These are phyloP conservation scores for Saccharomyces jurei DNA, from an alignment of 805 yeast genomes.

Conservation along the genomic window DNA sequence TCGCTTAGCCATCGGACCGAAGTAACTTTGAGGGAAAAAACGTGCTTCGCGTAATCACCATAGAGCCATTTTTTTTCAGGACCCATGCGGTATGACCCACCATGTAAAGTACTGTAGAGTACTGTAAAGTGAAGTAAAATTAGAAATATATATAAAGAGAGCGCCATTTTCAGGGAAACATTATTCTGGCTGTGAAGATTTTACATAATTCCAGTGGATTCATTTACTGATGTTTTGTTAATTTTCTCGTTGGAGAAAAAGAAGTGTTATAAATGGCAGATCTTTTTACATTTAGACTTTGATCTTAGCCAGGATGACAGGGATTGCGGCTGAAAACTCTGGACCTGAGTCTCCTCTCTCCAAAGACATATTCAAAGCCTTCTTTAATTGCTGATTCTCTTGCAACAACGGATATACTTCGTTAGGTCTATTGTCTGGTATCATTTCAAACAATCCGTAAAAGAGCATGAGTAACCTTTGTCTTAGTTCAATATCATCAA, in stretches of 20 bases:
- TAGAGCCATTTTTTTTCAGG: background rate
- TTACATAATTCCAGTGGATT: background rate
- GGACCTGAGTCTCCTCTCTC: constrained; percentile 9
- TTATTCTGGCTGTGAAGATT: background rate
- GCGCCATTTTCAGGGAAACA: background rate
- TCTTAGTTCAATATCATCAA: constrained; percentile 24
- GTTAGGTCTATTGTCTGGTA: constrained; percentile 9
- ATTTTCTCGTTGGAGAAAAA: background rate
- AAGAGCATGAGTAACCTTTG: constrained; percentile 30
- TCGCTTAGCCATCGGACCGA: background rate
- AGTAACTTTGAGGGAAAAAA: background rate
- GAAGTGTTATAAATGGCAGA: background rate
- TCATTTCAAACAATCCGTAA: constrained; percentile 21
- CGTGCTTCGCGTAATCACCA: background rate
- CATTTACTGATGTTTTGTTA: background rate
- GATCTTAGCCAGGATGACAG: constrained; percentile 2
- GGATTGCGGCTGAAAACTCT: constrained; percentile 17
- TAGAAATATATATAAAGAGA: background rate
- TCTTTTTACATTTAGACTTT: background rate
- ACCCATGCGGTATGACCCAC: background rate
- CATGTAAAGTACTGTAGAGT: background rate
- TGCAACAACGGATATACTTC: constrained; percentile 2
- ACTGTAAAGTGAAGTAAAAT: background rate
- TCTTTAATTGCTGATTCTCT: constrained; percentile 6
- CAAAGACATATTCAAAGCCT: constrained; percentile 14